Percentiles rank a stretch among this genome's conserved stretches.
phyloP scores from a whole-genome alignment of 495 filamentous ascomycete genomes.

The Penicillium turbatum region DNA sequence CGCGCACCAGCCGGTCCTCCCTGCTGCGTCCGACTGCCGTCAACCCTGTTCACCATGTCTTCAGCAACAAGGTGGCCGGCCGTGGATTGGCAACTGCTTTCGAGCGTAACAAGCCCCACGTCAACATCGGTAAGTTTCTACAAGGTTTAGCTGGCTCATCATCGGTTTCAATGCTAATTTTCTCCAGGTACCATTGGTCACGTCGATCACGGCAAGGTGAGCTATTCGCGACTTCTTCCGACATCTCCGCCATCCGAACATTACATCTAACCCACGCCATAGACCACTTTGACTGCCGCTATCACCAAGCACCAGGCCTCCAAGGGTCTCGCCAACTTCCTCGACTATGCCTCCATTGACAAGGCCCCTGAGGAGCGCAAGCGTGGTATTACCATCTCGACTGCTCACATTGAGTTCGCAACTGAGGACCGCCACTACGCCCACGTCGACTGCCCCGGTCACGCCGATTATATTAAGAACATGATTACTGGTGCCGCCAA shows the following conservation, averaged over 20 bases:
- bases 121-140: slow-evolving; percentile 77
- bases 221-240: slow-evolving; percentile 9
- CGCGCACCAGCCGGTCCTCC: slow-evolving; percentile 63
- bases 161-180: slow-evolving; percentile 7
- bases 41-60: slow-evolving; percentile 67
- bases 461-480: slow-evolving; percentile 99
- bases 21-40: slow-evolving; percentile 55
- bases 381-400: slow-evolving; percentile 99
- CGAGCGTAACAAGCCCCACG: slow-evolving; percentile 91
- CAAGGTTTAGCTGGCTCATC: neutral
- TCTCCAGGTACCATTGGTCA: slow-evolving; percentile 88
- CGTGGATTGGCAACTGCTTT: slow-evolving; percentile 75
- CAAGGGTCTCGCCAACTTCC: slow-evolving; percentile 88
- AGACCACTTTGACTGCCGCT: slow-evolving; percentile 97
- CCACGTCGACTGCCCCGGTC: slow-evolving; percentile 98
- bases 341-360: slow-evolving; percentile 96
- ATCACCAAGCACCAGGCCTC: slow-evolving; percentile 96
- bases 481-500: slow-evolving; percentile 97
- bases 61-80: slow-evolving; percentile 61
- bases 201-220: slow-evolving; percentile 98
- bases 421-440: slow-evolving; percentile 92
- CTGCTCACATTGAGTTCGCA: slow-evolving; percentile 95
- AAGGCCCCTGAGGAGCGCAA: slow-evolving; percentile 99
- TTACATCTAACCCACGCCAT: slow-evolving; percentile 24
- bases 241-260: neutral